phyloP scores from a whole-genome alignment of 2,329 filamentous ascomycete genomes.

The Aspergillus sp. region DNA sequence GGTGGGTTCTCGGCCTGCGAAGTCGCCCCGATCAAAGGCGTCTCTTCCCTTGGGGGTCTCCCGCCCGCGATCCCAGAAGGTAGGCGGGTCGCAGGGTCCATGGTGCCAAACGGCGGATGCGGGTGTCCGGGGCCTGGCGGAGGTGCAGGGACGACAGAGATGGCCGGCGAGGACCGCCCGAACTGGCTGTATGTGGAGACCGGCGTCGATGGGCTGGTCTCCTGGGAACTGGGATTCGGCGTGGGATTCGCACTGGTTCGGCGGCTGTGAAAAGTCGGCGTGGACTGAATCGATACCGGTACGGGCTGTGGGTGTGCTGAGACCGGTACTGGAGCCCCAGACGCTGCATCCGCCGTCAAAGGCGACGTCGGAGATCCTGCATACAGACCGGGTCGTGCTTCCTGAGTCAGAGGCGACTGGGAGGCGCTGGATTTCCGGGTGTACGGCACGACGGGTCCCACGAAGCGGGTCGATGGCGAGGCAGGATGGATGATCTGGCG shows the following conservation, averaged over 20 bases:
- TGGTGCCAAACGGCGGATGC: constrained; percentile 10
- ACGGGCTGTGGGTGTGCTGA: constrained; percentile 13
- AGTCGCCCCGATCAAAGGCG: constrained; percentile 6
- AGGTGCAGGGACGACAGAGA: constrained; percentile 18
- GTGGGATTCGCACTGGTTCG: constrained; percentile 30
- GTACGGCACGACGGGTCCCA: constrained; percentile 23
- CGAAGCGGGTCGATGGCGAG: constrained; percentile 37
- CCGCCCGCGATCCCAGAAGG: constrained; percentile 20
- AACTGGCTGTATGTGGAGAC: constrained; percentile 31
- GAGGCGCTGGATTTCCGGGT: constrained; percentile 31
- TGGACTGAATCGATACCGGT: constrained; percentile 29
- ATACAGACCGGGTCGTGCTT: constrained; percentile 27
- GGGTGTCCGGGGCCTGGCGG: constrained; percentile 15
- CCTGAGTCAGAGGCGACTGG: constrained; percentile 36
- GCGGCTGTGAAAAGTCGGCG: constrained; percentile 30
- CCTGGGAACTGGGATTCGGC: constrained; percentile 32
- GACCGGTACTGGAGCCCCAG: constrained; percentile 21
- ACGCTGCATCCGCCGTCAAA: constrained; percentile 21
- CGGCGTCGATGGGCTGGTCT: constrained; percentile 34
- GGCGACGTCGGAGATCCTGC: constrained; percentile 24
- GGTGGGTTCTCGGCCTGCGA: constrained; percentile 13
- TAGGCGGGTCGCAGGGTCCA: constrained; percentile 26
- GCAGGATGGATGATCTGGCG: constrained; percentile 33
- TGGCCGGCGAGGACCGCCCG: constrained; percentile 29
- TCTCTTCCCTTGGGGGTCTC: constrained; percentile 18